Conservation (phyloP, 345 rosid species). For the Excoecaria cochinchinensis region DNA sequence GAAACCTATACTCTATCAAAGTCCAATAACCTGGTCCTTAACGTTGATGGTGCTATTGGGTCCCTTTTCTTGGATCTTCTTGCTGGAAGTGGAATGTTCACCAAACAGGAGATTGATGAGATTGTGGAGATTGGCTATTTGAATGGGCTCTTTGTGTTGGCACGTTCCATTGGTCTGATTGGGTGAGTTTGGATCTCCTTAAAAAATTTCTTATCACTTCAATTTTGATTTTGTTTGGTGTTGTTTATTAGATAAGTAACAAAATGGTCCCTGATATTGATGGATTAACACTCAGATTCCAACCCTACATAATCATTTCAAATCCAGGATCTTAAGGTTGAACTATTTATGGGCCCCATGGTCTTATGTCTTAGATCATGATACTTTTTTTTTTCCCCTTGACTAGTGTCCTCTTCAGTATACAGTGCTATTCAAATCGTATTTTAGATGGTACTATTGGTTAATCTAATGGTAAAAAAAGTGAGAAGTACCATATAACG, state of each 20-base stretch:
- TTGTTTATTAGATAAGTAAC: background rate
- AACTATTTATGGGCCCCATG: background rate
- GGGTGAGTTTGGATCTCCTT: slow-evolving; percentile 45
- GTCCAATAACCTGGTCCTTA: slow-evolving; percentile 81
- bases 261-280: slow-evolving; percentile 3
- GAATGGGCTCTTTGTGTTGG: slow-evolving; percentile 88
- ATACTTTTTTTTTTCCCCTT: no score
- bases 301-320: background rate
- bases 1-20: slow-evolving; percentile 85
- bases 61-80: slow-evolving; percentile 96
- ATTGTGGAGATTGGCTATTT: slow-evolving; percentile 81
- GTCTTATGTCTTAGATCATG: background rate
- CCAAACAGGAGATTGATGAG: slow-evolving; percentile 89
- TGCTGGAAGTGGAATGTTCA: slow-evolving; percentile 89
- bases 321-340: background rate
- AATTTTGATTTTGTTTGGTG: slow-evolving; percentile 7
- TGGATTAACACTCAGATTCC: background rate
- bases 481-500: no score
- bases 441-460: no score
- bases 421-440: no score
- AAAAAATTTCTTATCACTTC: slow-evolving; percentile 3
- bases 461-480: no score
- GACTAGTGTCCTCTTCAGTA: no score
- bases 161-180: slow-evolving; percentile 89
- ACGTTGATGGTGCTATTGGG: slow-evolving; percentile 89